These are phyloP conservation scores for Basidiobolus heterosporus DNA, from an alignment of 371 early-diverging fungal species.

Conservation along the genomic window DNA sequence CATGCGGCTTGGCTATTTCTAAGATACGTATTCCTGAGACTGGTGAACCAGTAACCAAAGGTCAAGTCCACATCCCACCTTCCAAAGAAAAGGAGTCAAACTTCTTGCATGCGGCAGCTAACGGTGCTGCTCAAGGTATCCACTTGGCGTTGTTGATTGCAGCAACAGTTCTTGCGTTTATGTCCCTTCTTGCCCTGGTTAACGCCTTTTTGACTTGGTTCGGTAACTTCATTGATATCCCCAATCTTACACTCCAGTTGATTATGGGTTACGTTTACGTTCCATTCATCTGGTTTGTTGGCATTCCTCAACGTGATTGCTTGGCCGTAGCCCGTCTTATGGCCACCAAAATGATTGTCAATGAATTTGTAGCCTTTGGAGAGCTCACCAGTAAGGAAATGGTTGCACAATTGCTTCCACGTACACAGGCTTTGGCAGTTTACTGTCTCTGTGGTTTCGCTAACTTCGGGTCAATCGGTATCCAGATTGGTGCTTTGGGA, in stretches of 20 bases:
- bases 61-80: slow-evolving; percentile 37
- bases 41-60: slow-evolving; percentile 56
- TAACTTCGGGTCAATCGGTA: slow-evolving; percentile 73
- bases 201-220: slow-evolving; percentile 59
- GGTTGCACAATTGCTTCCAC: slow-evolving; percentile 13
- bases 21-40: slow-evolving; percentile 75
- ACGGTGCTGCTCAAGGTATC: slow-evolving; percentile 74
- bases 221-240: slow-evolving; percentile 52
- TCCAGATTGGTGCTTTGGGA: slow-evolving; percentile 65
- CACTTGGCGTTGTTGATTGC: slow-evolving; percentile 54
- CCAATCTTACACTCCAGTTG: slow-evolving; percentile 39
- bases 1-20: slow-evolving; percentile 69
- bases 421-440: slow-evolving; percentile 35
- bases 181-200: slow-evolving; percentile 45
- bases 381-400: slow-evolving; percentile 1
- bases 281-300: slow-evolving; percentile 71
- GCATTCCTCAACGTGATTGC: slow-evolving; percentile 43
- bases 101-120: slow-evolving; percentile 67
- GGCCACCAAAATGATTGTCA: slow-evolving; percentile 74
- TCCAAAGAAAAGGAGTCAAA: slow-evolving; percentile 48
- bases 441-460: slow-evolving; percentile 84
- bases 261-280: slow-evolving; percentile 62
- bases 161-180: slow-evolving; percentile 59
- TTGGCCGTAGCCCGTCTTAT: slow-evolving; percentile 51
- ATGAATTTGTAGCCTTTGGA: slow-evolving; percentile 81